Base-by-base conservation (phyloP, 2,329 filamentous ascomycete genomes). In the Epichloe coenophiala region DNA sequence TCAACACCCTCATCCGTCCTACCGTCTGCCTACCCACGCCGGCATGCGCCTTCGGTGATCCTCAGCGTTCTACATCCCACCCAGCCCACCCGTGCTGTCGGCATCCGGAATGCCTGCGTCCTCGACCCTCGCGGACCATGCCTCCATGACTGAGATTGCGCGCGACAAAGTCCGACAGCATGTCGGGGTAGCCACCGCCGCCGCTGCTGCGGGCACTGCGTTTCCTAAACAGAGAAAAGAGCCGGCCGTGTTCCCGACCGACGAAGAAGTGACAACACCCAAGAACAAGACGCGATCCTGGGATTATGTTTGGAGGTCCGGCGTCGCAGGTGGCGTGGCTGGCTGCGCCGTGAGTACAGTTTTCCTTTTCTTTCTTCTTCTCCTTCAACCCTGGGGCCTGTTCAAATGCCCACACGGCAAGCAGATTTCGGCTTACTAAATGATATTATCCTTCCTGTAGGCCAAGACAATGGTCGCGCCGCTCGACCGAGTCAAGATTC, bases 401-500 rank as follows among this genome's bases (percentile, higher is more conserved):
- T 31, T 17, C 8, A 9, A 31, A 31, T 31, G 27, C 8, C 27
- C 1, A 31, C 27, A 31, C 27, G 27, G 27, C 27, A 31, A 17
- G 8, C 27, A 31, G 27, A 17, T 1, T 3, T 31, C 27, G 27
- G 27, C 27, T 31, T 9, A 9, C 27, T 1, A 31, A 31, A 31
- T 1, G 27, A 9, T 9, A 4, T 31, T 1, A 3, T 37, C 40
- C 47, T 51, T 31, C 11, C 5, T 3, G 13, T 48, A 95, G 89
- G 93, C 86, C 54, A 98, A 98, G 75, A 96, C 91, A 0, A 75
- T 95, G 6, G 94, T 98, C 38, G 93, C 89, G 23, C 93, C 93
- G 23, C 85, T 98, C 56, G 93, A 98, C 69, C 84, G 93, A 57
- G 93, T 98, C 61, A 98, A 98, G 71, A 98, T 98, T 63, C 84